A percentile compares a stretch with the other conserved stretches of the same genome.
These are phyloP conservation scores for Thraustochytrium sp. DNA, from an alignment of 352 stramenopile species.

Conservation along the genomic window DNA sequence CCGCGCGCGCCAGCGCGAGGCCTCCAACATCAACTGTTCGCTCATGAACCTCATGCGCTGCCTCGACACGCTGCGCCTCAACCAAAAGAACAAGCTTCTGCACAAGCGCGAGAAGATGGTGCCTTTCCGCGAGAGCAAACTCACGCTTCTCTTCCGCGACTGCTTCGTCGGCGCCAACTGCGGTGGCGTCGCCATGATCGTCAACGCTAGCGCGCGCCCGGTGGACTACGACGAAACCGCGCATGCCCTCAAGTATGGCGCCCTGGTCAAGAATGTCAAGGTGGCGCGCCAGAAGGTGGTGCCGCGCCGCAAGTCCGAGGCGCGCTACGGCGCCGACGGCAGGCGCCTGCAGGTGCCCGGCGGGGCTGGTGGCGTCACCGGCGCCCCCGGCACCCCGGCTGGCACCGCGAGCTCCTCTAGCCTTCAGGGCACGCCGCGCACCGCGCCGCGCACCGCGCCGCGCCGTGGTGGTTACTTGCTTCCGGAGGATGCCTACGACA, in stretches of 20 bases:
- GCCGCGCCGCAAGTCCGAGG: neutral
- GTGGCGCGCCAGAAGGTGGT: constrained; percentile 48
- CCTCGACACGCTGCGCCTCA: constrained; percentile 84
- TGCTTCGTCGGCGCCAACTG: constrained; percentile 74
- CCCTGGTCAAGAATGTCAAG: constrained; percentile 79
- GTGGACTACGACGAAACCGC: constrained; percentile 93
- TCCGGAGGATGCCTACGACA: constrained; percentile 53
- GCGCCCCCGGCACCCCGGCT: too few species aligned
- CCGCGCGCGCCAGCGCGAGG: constrained; percentile 85
- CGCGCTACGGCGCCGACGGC: neutral
- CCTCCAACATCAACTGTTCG: constrained; percentile 95
- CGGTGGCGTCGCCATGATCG: constrained; percentile 88
- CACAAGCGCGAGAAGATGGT: constrained; percentile 73
- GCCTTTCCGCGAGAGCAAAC: constrained; percentile 93
- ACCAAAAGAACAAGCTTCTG: constrained; percentile 62
- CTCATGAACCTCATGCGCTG: constrained; percentile 96
- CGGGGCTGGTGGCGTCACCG: neutral
- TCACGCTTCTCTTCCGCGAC: constrained; percentile 92
- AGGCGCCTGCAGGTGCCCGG: neutral
- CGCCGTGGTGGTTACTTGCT: too few species aligned
- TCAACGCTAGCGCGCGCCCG: constrained; percentile 85
- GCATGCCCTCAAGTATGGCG: constrained; percentile 87
- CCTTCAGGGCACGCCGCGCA: too few species aligned
- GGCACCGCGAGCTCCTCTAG: too few species aligned
- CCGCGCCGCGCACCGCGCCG: too few species aligned